Percentiles rank a stretch among this genome's conserved stretches.
These are phyloP conservation scores for Agrocybe pediades DNA, from an alignment of 768 basidiomycete species.

Conservation along the genomic window DNA sequence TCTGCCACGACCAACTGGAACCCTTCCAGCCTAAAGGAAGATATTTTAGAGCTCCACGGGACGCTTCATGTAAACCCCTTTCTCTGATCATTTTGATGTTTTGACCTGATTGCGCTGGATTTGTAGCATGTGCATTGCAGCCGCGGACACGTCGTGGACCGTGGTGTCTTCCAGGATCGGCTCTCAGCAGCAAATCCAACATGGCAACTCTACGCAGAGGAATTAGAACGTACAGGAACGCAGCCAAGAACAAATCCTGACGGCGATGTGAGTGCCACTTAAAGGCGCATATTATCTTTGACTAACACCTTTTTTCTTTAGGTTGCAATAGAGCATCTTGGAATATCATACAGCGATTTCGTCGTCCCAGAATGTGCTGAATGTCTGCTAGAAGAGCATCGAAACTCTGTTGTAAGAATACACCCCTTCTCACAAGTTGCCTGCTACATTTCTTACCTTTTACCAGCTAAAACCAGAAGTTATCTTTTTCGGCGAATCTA, in stretches of 20 bases:
- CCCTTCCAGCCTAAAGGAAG: constrained; percentile 36
- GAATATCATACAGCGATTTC: constrained; percentile 76
- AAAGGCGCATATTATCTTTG: background rate
- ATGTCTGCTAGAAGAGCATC: constrained; percentile 61
- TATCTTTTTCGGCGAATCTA: constrained; percentile 91
- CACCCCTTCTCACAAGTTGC: background rate
- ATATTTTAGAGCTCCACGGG: constrained; percentile 86
- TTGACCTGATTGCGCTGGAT: background rate
- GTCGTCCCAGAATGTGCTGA: constrained; percentile 75
- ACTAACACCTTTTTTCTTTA: constrained; percentile 26
- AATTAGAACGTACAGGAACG: constrained; percentile 56
- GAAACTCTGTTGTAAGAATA: constrained; percentile 57
- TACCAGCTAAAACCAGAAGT: constrained; percentile 79
- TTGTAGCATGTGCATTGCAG: constrained; percentile 75
- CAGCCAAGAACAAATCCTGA: constrained; percentile 87
- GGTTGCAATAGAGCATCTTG: constrained; percentile 75
- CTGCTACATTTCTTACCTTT: background rate
- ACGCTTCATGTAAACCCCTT: constrained; percentile 65
- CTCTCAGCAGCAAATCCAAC: constrained; percentile 74
- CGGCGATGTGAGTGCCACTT: constrained; percentile 68
- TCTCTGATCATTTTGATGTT: background rate
- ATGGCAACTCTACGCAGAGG: constrained; percentile 73
- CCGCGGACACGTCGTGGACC: constrained; percentile 66
- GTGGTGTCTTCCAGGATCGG: constrained; percentile 73
- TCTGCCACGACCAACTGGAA: constrained; percentile 31